Percentiles rank a stretch among this genome's conserved stretches.
These are phyloP conservation scores for Dactylellina parvicollis DNA, from an alignment of 2,329 filamentous ascomycete genomes.

Conservation along the genomic window DNA sequence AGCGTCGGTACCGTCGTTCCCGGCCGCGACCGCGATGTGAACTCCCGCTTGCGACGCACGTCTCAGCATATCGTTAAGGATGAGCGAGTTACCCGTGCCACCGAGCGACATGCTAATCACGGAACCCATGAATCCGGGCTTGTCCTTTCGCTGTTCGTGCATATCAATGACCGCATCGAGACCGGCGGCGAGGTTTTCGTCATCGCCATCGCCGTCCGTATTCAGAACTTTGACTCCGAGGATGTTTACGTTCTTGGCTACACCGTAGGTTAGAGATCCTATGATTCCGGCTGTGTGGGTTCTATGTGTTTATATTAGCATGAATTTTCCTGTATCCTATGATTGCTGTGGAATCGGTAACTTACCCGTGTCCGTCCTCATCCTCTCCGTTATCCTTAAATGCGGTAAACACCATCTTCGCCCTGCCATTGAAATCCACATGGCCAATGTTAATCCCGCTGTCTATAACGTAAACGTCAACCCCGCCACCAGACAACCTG, in stretches of 20 bases:
- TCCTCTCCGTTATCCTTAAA: constrained; percentile 64
- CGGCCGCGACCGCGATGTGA: constrained; percentile 62
- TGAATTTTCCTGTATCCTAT: not conserved
- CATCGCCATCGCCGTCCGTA: constrained; percentile 59
- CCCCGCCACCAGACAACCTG: constrained; percentile 60
- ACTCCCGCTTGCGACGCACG: constrained; percentile 63
- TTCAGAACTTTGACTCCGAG: constrained; percentile 65
- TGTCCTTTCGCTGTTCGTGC: constrained; percentile 63
- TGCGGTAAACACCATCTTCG: constrained; percentile 55
- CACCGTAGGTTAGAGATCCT: constrained; percentile 61
- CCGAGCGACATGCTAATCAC: constrained; percentile 70
- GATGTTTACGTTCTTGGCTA: constrained; percentile 64
- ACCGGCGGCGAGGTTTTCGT: constrained; percentile 61
- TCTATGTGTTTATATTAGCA: constrained; percentile 55
- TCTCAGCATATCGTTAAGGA: constrained; percentile 66
- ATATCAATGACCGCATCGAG: constrained; percentile 63
- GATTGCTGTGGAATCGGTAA: constrained; percentile 64
- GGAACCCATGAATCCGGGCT: constrained; percentile 59
- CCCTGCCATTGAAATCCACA: constrained; percentile 58
- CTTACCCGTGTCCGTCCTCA: constrained; percentile 68
- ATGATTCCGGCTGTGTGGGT: constrained; percentile 57
- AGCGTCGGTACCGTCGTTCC: constrained; percentile 59
- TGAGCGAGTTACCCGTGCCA: constrained; percentile 61
- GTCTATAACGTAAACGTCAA: constrained; percentile 65
- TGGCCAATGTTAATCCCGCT: constrained; percentile 61